Conservation (phyloP, 257 asterid genomes). For the Solanum rostratum region DNA sequence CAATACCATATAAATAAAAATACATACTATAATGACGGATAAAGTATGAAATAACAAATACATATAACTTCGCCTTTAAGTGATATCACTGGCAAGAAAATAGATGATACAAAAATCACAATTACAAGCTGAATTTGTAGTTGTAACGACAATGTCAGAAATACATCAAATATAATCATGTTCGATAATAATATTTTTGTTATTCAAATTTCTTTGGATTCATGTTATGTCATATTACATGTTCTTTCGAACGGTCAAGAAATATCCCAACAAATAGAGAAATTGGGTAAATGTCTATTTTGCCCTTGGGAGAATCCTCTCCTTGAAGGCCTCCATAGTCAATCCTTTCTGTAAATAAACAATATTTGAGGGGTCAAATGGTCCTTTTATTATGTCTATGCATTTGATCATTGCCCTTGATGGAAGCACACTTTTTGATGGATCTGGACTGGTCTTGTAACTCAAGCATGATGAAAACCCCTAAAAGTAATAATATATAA, state of each 20-base stretch:
- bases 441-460: conserved; percentile 42
- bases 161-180: not conserved
- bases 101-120: not conserved
- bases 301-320: not conserved
- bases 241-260: not conserved
- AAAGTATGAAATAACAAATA: too few species aligned
- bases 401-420: conserved; percentile 42
- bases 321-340: conserved; percentile 29
- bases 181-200: not conserved
- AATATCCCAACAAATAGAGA: not conserved
- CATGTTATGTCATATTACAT: not conserved
- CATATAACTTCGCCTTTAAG: not conserved
- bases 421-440: conserved; percentile 65
- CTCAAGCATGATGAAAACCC: conserved; percentile 77
- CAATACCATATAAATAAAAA: too few species aligned
- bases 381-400: conserved; percentile 59
- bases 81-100: not conserved
- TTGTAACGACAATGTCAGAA: not conserved
- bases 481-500: not conserved
- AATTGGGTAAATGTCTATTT: not conserved
- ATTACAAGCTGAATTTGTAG: not conserved
- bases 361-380: conserved; percentile 56
- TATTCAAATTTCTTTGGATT: not conserved
- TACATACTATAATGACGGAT: too few species aligned
- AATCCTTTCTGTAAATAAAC: conserved; percentile 49